Evolutionary conservation across 139 green algal genomes (phyloP), one percentile per base, ranked within the genome.

Genomic region (Diplosphaera chodatii): DNA sequence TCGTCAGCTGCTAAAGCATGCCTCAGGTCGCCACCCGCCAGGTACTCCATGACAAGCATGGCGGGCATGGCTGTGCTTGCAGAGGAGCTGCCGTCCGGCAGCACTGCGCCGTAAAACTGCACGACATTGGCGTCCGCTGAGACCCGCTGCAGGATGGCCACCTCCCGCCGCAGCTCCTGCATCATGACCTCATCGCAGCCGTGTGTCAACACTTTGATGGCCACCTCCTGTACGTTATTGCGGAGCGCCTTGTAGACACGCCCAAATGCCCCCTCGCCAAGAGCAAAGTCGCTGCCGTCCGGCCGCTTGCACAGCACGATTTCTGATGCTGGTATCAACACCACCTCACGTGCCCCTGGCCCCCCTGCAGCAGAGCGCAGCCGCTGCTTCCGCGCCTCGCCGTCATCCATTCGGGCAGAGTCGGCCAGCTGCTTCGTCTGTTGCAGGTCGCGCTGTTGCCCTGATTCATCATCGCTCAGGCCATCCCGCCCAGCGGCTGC

Each of bases 191-290:
- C 48, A 25, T 59, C 48, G 48, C 48, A 59, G 48, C 48, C 48
- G 16, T 59, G 48, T 23, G 48, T 59, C 16, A 59, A 18, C 18
- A 37, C n/a, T 30, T 67, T 67, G 6, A 73, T 34, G 23, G 68
- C 68, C 56, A 73, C 68, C 56, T 55, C 68, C 68, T 73, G 68
- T 30, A 73, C 56, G 18, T 22, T 34, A 34, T 73, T 37, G 10
- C 30, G 29, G 29, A 73, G 28, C 30, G 33, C 68, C 55, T 66
- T 66, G 55, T 63, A 33, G 18, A 68, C 41, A 30, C 4, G 23
- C 21, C 68, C 68, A 28, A 64, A 67, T 30, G 18, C 30, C 13
- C 68, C 48, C 25, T 59, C 48, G 48, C 48, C 48, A 25, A 59
- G 48, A 25, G 16, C 48, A 18, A 59, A 59, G 48, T 59, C 48